A percentile compares a stretch with the other conserved stretches of the same genome.
These are phyloP conservation scores for Hygrophorus russula DNA, from an alignment of 768 basidiomycete genomes.

Conservation along the genomic window DNA sequence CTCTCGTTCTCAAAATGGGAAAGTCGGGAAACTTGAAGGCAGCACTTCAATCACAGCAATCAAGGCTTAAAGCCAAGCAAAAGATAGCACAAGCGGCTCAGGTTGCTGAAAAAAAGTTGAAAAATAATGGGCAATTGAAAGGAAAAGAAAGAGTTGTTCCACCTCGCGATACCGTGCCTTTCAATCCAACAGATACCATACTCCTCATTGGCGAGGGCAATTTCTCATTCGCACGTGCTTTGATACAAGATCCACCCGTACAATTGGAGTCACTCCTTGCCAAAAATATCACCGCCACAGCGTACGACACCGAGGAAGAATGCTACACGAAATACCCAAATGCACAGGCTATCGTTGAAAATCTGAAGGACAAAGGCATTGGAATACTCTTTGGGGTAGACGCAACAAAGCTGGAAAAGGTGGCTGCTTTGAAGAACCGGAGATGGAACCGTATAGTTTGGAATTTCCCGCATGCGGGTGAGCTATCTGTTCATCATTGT, in stretches of 20 bases:
- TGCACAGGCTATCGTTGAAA: constrained; percentile 44
- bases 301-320: constrained; percentile 68
- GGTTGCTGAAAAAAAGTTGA: constrained; percentile 38
- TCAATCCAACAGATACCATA: constrained; percentile 51
- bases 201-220: constrained; percentile 89
- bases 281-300: constrained; percentile 70
- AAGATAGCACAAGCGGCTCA: constrained; percentile 41
- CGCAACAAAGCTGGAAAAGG: constrained; percentile 64
- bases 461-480: constrained; percentile 97
- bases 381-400: constrained; percentile 75
- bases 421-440: constrained; percentile 41
- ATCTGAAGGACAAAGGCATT: constrained; percentile 47
- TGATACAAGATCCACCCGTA: constrained; percentile 38
- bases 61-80: constrained; percentile 50
- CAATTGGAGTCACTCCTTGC: constrained; percentile 43
- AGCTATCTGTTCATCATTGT: constrained; percentile 10
- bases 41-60: constrained; percentile 60
- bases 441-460: constrained; percentile 77
- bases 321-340: constrained; percentile 81
- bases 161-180: constrained; percentile 48
- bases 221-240: constrained; percentile 81
- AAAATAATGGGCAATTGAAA: constrained; percentile 23
- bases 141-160: constrained; percentile 24
- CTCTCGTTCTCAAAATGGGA: constrained; percentile 21
- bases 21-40: constrained; percentile 49